A percentile compares a stretch with the other conserved stretches of the same genome.
phyloP scores from a whole-genome alignment of 2,329 filamentous ascomycete species.

The Sporothrix sp. region DNA sequence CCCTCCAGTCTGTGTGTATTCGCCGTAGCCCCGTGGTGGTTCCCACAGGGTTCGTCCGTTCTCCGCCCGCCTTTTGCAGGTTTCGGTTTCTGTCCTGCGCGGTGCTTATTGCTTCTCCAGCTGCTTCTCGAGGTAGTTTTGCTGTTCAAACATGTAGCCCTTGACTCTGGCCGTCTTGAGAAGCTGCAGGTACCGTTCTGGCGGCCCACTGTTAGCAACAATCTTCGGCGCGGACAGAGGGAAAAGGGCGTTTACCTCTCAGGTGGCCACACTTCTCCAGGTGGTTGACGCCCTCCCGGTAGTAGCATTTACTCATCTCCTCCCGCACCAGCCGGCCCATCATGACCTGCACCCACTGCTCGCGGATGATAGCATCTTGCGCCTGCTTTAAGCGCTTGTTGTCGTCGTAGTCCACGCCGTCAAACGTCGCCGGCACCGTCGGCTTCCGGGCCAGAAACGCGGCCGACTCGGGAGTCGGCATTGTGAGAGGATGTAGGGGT shows the following conservation, averaged over 20 bases:
- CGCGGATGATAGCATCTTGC: slow-evolving; percentile 70
- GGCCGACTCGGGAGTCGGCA: slow-evolving; percentile 77
- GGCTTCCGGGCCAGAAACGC: slow-evolving; percentile 79
- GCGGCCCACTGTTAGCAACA: background rate
- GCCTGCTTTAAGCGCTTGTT: slow-evolving; percentile 71
- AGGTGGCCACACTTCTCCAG: slow-evolving; percentile 76
- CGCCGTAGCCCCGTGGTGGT: background rate
- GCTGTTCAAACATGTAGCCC: slow-evolving; percentile 70
- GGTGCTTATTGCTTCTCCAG: slow-evolving; percentile 26
- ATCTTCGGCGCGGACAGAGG: too few relatives aligned
- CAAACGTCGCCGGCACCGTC: slow-evolving; percentile 70
- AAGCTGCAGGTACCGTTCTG: slow-evolving; percentile 71
- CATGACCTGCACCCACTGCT: slow-evolving; percentile 86
- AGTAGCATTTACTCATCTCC: slow-evolving; percentile 80
- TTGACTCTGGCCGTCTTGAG: slow-evolving; percentile 67
- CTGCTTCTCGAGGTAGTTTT: slow-evolving; percentile 61
- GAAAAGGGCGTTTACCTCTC: too few relatives aligned
- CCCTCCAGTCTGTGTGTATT: background rate
- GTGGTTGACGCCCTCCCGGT: slow-evolving; percentile 75
- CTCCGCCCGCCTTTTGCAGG: background rate
- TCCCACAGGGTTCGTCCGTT: background rate
- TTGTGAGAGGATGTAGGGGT: slow-evolving; percentile 30
- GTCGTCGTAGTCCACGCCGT: slow-evolving; percentile 80
- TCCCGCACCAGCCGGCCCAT: slow-evolving; percentile 75
- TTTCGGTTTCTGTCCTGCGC: background rate